These are phyloP conservation scores for Aspergillus egyptiacus DNA, from an alignment of 495 filamentous ascomycete species.

Conservation along the genomic window DNA sequence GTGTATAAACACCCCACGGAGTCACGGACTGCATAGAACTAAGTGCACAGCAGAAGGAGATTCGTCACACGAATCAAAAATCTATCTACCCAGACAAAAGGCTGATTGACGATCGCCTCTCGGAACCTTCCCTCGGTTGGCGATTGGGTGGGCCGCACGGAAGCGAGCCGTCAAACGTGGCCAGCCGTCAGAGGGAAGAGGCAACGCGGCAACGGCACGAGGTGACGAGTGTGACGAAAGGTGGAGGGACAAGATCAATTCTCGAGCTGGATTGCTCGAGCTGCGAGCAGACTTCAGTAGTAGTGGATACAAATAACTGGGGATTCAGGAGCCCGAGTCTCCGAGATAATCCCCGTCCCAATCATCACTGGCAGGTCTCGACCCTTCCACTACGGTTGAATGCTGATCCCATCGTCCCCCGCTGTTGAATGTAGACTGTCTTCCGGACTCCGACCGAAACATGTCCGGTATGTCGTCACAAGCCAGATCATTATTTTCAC, in stretches of 20 bases:
- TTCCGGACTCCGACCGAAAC: slow-evolving; percentile 17
- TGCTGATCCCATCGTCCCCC: too few species aligned
- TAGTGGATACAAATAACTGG: too few species aligned
- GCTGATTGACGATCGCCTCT: slow-evolving; percentile 17
- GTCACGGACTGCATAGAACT: too few species aligned
- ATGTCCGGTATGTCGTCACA: background rate
- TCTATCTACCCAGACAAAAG: background rate
- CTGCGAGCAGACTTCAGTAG: too few species aligned
- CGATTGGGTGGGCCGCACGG: slow-evolving; percentile 15
- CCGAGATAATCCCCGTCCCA: slow-evolving; percentile 12
- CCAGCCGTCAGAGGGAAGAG: background rate
- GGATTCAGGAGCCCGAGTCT: slow-evolving; percentile 6
- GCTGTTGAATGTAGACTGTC: background rate
- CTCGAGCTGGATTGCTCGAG: slow-evolving; percentile 9
- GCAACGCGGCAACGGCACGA: background rate
- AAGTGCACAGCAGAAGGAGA: too few species aligned
- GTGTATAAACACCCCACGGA: too few species aligned
- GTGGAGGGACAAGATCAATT: background rate
- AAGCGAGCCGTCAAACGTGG: background rate
- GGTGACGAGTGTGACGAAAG: too few species aligned
- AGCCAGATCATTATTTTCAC: background rate
- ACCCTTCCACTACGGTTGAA: too few species aligned
- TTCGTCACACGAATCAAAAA: background rate
- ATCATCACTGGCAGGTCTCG: too few species aligned
- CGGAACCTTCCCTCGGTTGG: slow-evolving; percentile 14